Percentiles rank a stretch among this genome's conserved stretches.
Evolutionary conservation across 2,329 filamentous ascomycete species (phyloP).

Genomic region (Phaeoacremonium minimum): DNA sequence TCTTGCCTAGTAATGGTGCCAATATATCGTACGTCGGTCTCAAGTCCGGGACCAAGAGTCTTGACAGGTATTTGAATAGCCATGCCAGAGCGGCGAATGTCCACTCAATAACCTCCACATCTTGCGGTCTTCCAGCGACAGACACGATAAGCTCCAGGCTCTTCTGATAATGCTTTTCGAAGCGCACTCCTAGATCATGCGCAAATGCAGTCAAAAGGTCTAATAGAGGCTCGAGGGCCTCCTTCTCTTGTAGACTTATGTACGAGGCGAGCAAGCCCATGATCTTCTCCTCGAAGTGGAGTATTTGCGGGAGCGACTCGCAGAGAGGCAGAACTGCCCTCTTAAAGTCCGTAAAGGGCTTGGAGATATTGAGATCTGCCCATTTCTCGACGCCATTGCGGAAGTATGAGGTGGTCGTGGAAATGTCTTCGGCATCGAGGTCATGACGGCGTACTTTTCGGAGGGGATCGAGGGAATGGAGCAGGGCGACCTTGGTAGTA

Average conservation of each 20-base stretch:
- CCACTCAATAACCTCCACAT: conserved; percentile 94
- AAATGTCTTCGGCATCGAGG: conserved; percentile 73
- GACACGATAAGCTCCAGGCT: conserved; percentile 72
- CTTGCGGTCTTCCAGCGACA: conserved; percentile 71
- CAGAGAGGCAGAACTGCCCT: conserved; percentile 71
- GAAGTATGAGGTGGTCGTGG: conserved; percentile 81
- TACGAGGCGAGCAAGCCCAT: conserved; percentile 72
- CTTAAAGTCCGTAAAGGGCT: conserved; percentile 73
- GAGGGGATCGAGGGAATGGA: conserved; percentile 86
- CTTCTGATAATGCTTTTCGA: conserved; percentile 81
- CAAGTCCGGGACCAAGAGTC: conserved; percentile 79
- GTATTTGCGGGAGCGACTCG: conserved; percentile 86
- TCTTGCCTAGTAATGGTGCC: conserved; percentile 77
- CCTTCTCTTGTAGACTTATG: conserved; percentile 72
- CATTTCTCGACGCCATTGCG: conserved; percentile 79
- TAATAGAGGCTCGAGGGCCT: conserved; percentile 80
- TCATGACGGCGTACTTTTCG: conserved; percentile 83
- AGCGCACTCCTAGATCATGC: conserved; percentile 82
- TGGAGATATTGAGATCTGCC: conserved; percentile 86
- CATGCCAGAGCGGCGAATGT: conserved; percentile 92
- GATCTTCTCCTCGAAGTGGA: conserved; percentile 85
- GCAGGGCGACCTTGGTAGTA: conserved; percentile 80
- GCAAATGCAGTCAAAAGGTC: conserved; percentile 89
- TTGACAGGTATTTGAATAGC: conserved; percentile 94
- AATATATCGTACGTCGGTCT: conserved; percentile 80